Base-by-base conservation (phyloP, 2,329 filamentous ascomycete species). In the Whalleya microplaca region DNA sequence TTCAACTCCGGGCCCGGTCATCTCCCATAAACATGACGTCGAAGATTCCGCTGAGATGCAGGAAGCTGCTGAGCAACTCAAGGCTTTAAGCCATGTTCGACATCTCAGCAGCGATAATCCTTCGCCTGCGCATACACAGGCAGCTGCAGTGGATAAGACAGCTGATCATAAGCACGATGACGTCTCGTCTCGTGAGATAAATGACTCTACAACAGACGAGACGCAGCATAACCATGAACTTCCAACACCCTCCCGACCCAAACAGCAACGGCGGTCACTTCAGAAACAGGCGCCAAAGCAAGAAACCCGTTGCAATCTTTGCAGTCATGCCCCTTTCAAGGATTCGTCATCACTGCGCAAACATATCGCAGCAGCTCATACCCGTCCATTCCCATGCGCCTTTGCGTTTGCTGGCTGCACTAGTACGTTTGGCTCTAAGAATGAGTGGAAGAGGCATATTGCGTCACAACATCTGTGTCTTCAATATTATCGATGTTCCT, bases 381-480 rank as follows among this genome's bases (percentile, higher is more conserved):
- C 86, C 0, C 81, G 87, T 19, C 87, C 88, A 0, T 98, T 97
- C 66, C 86, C 88, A 0, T 99, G 94, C 70, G 90, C 91, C 2
- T 94, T 97, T 70, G 86, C 88, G 0, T 88, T 88, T 66, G 96
- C 94, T 41, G 91, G 90, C 18, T 99, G 94, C 72, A 77, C 76
- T 0, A 92, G 91, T 64, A 91, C 87, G 0, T 97, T 98, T 71
- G 87, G 88, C 1, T 94, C 91, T 16, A 98, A 97, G 75, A 97
- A 98, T 69, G 94, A 98, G 73, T 99, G 94, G 94, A 98, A 98
- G 74, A 85, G 94, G 2, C 95, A 99, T 69, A 91, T 97, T 69
- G 84, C 87, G 16, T 96, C 92, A 0, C 92, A 97, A 66, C 95
- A 99, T 74, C 82, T 99, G 20, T 88, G 85, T 62, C 71, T 88